Percentiles rank a stretch among this genome's conserved stretches.
phyloP scores from a whole-genome alignment of 2,329 filamentous ascomycete species.

The Diatrype stigma region DNA sequence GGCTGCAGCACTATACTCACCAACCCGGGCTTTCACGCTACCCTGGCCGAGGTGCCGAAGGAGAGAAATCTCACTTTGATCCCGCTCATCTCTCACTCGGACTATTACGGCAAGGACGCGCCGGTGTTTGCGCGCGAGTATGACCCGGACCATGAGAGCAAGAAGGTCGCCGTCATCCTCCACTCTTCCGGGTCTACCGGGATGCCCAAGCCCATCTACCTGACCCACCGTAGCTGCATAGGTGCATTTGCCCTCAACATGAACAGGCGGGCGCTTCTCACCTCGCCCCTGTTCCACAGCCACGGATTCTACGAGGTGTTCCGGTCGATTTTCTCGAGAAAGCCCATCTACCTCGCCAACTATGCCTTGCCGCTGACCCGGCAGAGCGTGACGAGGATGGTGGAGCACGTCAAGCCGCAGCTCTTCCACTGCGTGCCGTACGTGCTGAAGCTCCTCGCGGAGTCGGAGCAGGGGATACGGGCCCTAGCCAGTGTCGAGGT shows the following conservation, averaged over 20 bases:
- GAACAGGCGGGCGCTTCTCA: slow-evolving; percentile 39
- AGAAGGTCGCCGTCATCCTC: slow-evolving; percentile 22
- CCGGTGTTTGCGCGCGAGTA: slow-evolving; percentile 8
- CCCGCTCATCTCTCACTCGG: not conserved
- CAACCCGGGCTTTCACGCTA: not conserved
- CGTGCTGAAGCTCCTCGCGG: slow-evolving; percentile 51
- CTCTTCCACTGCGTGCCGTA: slow-evolving; percentile 55
- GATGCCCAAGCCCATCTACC: slow-evolving; percentile 52
- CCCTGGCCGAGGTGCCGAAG: not conserved
- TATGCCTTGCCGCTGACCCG: slow-evolving; percentile 45
- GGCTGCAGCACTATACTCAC: not conserved
- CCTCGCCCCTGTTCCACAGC: slow-evolving; percentile 48
- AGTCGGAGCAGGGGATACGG: slow-evolving; percentile 46
- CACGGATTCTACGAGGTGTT: slow-evolving; percentile 47
- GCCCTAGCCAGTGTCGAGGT: slow-evolving; percentile 37
- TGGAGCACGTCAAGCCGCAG: slow-evolving; percentile 38
- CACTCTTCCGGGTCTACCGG: slow-evolving; percentile 47
- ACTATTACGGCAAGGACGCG: not conserved
- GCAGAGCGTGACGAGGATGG: slow-evolving; percentile 35
- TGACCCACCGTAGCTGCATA: slow-evolving; percentile 43
- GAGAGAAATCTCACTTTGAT: not conserved
- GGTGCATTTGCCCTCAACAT: slow-evolving; percentile 41
- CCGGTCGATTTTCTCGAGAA: slow-evolving; percentile 41
- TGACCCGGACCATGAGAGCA: slow-evolving; percentile 11
- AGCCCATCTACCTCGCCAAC: slow-evolving; percentile 44